Evolutionary conservation across 139 green algal genomes (phyloP).

Genomic region (Pleodorina starrii): DNA sequence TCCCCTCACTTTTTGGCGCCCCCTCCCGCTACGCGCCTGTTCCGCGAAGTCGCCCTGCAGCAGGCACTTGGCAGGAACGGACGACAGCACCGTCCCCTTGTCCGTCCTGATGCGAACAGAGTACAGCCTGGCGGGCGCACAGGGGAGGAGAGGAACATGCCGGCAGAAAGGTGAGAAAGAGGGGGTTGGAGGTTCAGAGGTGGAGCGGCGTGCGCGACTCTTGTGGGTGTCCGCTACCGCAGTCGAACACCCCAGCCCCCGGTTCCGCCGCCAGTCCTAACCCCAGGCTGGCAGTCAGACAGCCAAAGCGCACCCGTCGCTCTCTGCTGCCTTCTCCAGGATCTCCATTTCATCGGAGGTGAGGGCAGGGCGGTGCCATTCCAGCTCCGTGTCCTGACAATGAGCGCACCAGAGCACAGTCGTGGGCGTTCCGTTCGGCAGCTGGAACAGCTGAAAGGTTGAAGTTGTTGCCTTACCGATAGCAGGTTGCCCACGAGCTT

Average conservation of each 20-base stretch:
- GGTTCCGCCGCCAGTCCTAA: too few relatives aligned
- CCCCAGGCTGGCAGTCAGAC: too few relatives aligned
- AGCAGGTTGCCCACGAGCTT: constrained; percentile 16
- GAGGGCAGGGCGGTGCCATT: constrained; percentile 7
- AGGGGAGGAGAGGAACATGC: not conserved
- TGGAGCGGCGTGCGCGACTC: too few relatives aligned
- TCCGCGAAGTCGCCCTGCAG: not conserved
- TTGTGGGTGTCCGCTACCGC: too few relatives aligned
- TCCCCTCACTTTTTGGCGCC: too few relatives aligned
- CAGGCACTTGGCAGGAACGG: constrained; percentile 20
- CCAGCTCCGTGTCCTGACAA: not conserved
- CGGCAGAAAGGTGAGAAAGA: too few relatives aligned
- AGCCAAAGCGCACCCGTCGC: constrained; percentile 12
- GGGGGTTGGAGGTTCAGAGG: too few relatives aligned
- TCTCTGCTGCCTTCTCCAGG: not conserved
- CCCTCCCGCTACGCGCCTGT: not conserved
- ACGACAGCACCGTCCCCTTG: constrained; percentile 10
- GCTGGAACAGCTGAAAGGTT: not conserved
- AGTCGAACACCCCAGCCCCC: too few relatives aligned
- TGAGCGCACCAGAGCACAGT: not conserved
- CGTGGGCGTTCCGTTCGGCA: not conserved
- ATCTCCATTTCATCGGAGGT: not conserved
- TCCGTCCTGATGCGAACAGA: not conserved
- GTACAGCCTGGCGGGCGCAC: not conserved
- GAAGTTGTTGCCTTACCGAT: not conserved